phyloP scores from a whole-genome alignment of 2,329 filamentous ascomycete species.

The Rutstroemia sp. region DNA sequence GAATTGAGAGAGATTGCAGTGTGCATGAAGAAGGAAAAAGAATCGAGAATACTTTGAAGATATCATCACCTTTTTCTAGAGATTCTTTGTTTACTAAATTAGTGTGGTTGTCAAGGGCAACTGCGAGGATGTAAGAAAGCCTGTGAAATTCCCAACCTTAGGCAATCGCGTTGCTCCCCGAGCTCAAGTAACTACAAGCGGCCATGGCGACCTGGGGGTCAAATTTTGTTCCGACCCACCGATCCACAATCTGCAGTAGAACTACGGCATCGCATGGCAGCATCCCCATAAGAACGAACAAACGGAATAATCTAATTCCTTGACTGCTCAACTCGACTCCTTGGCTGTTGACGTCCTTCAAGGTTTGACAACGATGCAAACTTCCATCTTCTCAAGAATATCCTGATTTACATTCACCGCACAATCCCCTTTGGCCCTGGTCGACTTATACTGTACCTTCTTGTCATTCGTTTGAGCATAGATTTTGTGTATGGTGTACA shows the following conservation, averaged over 20 bases:
- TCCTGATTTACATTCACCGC: not conserved
- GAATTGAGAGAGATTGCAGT: constrained; percentile 23
- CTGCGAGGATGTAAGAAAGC: not conserved
- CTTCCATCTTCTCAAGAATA: not conserved
- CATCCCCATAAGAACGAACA: no score
- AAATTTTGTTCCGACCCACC: constrained; percentile 1
- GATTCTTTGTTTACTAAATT: constrained; percentile 9
- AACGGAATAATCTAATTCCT: no score
- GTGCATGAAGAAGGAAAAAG: constrained; percentile 25
- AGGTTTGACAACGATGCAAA: not conserved
- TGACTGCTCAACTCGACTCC: no score
- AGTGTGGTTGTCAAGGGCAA: constrained; percentile 9
- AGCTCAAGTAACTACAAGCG: not conserved
- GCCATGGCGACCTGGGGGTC: not conserved
- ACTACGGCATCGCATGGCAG: not conserved
- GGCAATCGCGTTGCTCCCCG: not conserved
- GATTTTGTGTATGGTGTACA: constrained; percentile 3
- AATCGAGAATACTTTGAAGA: not conserved
- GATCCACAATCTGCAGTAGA: not conserved
- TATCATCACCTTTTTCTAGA: constrained; percentile 5
- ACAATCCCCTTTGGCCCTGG: not conserved
- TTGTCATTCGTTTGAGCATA: not conserved
- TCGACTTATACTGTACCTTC: not conserved
- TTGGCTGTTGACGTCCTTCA: no score
- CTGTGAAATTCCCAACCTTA: not conserved